Base-by-base conservation (phyloP, 805 yeast genomes). In the Ogataea nonfermentans region DNA sequence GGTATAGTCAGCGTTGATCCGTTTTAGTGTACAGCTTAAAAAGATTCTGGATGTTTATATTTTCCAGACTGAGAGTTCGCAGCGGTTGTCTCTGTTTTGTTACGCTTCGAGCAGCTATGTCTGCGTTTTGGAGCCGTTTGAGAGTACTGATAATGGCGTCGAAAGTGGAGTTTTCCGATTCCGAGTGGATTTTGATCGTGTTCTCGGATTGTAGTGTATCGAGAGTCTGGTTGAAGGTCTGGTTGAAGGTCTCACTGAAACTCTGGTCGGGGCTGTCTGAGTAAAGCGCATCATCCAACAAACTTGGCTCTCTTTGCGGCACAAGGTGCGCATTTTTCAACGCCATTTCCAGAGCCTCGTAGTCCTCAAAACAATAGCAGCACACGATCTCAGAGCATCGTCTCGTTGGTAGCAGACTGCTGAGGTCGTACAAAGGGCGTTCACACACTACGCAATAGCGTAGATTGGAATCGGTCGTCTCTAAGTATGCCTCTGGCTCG, bases 401-500 rank as follows among this genome's bases (percentile, higher is more conserved):
- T 5, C 42, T 49, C 4, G 53, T 34, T 4, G 62, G 57, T 9
- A 65, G 51, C 14, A 62, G 46, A 13, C 63, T 50, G 66, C 83
- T 64, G 57, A 79, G 48, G 42, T 82, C 88, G 56, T 81, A 83
- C 20, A 83, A 56, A 11, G 88, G 85, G 38, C 71, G 74, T 26
- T 81, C 86, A 57, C 91, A 83, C 9, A 83, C 63, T n/a, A 80
- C 76, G 54, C 91, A 83, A 51, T 74, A 62, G 44, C 70, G 70
- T 25, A 74, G 56, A 24, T 44, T 63, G 65, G 28, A 61, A 26
- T 46, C 32, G 10, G 39, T 19, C 17, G 44, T 28, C 15, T 44
- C 35, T 20, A 57, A 46, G 31, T 52, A 54, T 9, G 47, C 40
- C 14, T 57, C 58, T 10, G 52, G 35, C 15, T 41, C 49, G 25